Evolutionary conservation across 495 filamentous ascomycete species (phyloP).

Genomic region (Thermochaetoides thermophila): DNA sequence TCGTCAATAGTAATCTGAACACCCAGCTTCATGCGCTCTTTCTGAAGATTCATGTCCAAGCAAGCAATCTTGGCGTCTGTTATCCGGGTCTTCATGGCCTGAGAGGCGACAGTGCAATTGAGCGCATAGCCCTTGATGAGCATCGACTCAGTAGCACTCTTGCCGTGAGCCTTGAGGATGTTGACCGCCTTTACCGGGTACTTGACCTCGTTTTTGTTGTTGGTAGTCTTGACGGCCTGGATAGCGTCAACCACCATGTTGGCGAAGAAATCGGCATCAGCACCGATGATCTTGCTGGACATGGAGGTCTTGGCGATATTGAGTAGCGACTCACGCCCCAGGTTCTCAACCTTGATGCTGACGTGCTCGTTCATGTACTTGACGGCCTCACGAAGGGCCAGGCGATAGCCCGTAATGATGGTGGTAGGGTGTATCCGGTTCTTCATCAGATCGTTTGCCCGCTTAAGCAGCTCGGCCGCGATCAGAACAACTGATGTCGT

Average conservation of each 20-base stretch:
- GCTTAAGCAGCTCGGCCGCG: constrained; percentile 83
- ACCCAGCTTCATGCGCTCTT: constrained; percentile 96
- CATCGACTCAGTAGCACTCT: constrained; percentile 75
- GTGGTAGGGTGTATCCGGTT: constrained; percentile 99
- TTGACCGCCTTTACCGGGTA: constrained; percentile 99
- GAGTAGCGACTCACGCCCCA: constrained; percentile 77
- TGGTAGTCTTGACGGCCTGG: constrained; percentile 82
- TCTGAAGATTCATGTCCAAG: constrained; percentile 96
- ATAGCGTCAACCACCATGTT: constrained; percentile 96
- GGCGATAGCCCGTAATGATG: constrained; percentile 94
- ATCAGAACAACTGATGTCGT: constrained; percentile 97
- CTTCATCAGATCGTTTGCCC: constrained; percentile 96
- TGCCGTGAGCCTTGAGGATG: constrained; percentile 93
- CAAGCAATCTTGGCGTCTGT: constrained; percentile 92
- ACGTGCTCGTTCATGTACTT: constrained; percentile 99
- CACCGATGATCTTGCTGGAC: constrained; percentile 96
- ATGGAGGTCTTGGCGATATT: constrained; percentile 98
- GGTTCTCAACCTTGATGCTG: constrained; percentile 79
- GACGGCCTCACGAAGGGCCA: constrained; percentile 90
- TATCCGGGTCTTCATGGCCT: constrained; percentile 91
- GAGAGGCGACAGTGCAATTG: constrained; percentile 97
- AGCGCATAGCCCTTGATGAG: constrained; percentile 93
- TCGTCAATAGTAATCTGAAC: constrained; percentile 98
- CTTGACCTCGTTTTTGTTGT: constrained; percentile 79
- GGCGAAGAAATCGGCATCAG: constrained; percentile 92